Evolutionary conservation across 164 flowering plant genomes (phyloP).

Genomic region (Protea cynaroides): DNA sequence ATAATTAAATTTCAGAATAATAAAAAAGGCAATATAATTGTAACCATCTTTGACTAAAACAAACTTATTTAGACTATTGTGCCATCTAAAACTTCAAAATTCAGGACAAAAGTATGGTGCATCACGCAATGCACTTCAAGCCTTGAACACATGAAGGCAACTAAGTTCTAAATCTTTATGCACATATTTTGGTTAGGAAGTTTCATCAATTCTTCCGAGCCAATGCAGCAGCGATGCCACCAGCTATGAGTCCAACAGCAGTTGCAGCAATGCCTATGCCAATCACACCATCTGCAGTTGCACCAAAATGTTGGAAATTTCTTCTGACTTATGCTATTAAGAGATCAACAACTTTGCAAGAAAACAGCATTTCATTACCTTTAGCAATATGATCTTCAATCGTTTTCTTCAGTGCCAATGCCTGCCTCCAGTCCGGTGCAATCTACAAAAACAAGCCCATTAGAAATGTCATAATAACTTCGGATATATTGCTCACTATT

Average conservation of each 20-base stretch:
- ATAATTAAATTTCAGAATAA: too few relatives aligned
- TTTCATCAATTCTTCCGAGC: slow-evolving; percentile 23
- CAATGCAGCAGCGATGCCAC: slow-evolving; percentile 40
- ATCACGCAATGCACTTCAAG: neutral
- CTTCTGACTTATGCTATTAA: neutral
- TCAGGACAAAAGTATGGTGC: neutral
- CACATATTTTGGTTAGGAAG: neutral
- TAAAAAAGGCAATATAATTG: too few relatives aligned
- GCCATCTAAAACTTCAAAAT: neutral
- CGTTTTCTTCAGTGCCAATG: slow-evolving; percentile 61
- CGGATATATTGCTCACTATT: neutral
- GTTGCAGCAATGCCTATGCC: slow-evolving; percentile 51
- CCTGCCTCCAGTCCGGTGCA: slow-evolving; percentile 95
- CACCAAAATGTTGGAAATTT: neutral
- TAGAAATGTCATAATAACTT: neutral
- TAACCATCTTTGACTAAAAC: too few relatives aligned
- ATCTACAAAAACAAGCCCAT: slow-evolving; percentile 35
- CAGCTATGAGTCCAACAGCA: slow-evolving; percentile 42
- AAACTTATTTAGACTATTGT: neutral
- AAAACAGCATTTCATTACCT: slow-evolving; percentile 34
- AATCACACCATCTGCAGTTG: slow-evolving; percentile 39
- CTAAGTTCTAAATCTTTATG: neutral
- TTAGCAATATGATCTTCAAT: slow-evolving; percentile 74
- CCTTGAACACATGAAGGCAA: neutral
- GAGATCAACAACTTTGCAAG: neutral